Conservation (phyloP, 1,139 yeast species). For the Candida tropicalis region DNA sequence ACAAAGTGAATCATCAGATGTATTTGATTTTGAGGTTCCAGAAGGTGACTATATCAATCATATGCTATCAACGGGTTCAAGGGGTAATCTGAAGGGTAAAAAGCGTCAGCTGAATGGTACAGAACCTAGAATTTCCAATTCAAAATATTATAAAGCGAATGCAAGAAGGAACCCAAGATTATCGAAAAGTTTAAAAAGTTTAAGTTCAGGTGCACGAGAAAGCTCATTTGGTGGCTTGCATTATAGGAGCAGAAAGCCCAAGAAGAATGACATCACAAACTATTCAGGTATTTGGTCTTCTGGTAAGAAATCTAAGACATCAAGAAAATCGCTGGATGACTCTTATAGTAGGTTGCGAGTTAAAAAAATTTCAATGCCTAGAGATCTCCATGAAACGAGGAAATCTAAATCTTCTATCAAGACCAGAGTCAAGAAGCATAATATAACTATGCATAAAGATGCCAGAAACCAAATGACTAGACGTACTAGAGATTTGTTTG, state of each 20-base stretch:
- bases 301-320: background rate
- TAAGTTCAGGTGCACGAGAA: background rate
- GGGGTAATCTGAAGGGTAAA: background rate
- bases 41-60: conserved; percentile 13
- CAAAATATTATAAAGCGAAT: background rate
- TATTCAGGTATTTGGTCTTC: no score
- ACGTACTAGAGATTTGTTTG: conserved; percentile 15
- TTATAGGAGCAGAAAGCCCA: background rate
- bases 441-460: background rate
- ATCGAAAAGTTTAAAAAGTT: background rate
- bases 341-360: conserved; percentile 11
- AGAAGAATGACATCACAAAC: no score
- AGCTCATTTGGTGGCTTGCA: background rate
- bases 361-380: conserved; percentile 3
- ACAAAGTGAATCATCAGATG: background rate
- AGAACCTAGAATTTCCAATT: background rate
- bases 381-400: background rate
- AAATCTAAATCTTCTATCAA: background rate
- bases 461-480: background rate
- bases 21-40: conserved; percentile 12
- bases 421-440: background rate
- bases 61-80: conserved; percentile 7
- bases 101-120: background rate
- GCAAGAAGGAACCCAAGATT: background rate
- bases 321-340: conserved; percentile 5